phyloP scores from a whole-genome alignment of 73 alveolate genomes.

The Tetrahymena malaccensis region DNA sequence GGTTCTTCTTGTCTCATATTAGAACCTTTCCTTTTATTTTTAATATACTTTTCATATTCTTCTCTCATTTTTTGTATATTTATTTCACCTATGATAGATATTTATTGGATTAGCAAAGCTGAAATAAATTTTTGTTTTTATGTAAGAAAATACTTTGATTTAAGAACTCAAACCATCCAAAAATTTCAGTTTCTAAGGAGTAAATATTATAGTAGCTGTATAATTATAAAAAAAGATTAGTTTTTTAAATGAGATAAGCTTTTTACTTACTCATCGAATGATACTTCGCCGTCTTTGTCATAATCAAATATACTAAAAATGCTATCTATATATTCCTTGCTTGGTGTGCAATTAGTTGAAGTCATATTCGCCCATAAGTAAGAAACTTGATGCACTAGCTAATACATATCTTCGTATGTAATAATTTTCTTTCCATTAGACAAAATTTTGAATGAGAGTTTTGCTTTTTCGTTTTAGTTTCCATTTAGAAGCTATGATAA shows the following conservation, averaged over 20 bases:
- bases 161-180: neutral
- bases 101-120: no score
- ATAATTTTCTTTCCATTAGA: slow-evolving; percentile 15
- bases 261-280: slow-evolving; percentile 23
- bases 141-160: neutral
- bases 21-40: neutral
- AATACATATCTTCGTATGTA: slow-evolving; percentile 17
- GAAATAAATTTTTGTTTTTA: neutral
- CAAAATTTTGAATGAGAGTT: slow-evolving; percentile 10
- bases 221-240: neutral
- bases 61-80: neutral
- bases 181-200: neutral
- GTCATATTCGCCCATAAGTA: slow-evolving; percentile 37
- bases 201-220: neutral
- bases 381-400: slow-evolving; percentile 17
- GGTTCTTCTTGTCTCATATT: neutral
- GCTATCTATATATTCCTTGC: slow-evolving; percentile 9
- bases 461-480: slow-evolving; percentile 13
- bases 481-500: slow-evolving; percentile 25
- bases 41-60: neutral
- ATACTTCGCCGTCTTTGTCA: slow-evolving; percentile 30
- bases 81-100: neutral
- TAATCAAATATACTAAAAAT: slow-evolving; percentile 32
- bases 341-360: slow-evolving; percentile 24
- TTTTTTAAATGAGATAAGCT: neutral